phyloP scores from a whole-genome alignment of 2,329 filamentous ascomycete genomes.

The Aspergillus calidoustus region DNA sequence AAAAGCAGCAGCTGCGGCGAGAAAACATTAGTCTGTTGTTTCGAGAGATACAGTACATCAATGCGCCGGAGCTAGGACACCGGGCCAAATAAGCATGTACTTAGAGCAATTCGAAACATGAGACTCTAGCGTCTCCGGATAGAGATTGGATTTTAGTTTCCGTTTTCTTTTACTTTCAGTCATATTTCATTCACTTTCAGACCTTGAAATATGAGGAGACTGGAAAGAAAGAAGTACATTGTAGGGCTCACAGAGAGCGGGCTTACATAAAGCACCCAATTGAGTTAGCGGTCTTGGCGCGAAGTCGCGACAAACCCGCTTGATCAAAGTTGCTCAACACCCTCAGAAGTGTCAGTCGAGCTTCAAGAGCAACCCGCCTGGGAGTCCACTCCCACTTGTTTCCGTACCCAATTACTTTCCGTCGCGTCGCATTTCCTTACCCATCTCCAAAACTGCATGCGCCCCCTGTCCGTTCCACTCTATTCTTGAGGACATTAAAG shows the following conservation, averaged over 20 bases:
- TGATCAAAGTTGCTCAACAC: conserved; percentile 30
- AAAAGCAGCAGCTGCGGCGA: conserved; percentile 6
- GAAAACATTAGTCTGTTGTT: background rate
- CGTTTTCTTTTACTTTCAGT: no score
- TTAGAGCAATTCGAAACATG: background rate
- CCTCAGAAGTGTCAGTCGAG: conserved; percentile 24
- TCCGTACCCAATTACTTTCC: conserved; percentile 3
- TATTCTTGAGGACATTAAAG: conserved; percentile 31
- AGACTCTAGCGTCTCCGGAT: background rate
- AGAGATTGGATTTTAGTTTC: no score
- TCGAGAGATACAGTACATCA: background rate
- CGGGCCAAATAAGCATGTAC: background rate
- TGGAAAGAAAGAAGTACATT: background rate
- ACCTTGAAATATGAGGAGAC: background rate
- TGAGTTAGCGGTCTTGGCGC: conserved; percentile 38
- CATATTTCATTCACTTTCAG: background rate
- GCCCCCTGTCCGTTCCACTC: conserved; percentile 16
- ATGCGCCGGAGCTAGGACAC: background rate
- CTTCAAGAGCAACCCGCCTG: conserved; percentile 14
- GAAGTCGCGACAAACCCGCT: conserved; percentile 35
- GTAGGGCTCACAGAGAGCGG: background rate
- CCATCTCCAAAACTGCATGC: conserved; percentile 14
- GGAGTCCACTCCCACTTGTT: conserved; percentile 13
- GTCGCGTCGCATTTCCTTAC: conserved; percentile 6
- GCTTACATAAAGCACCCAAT: conserved; percentile 18